These are phyloP conservation scores for Lotmaria passim DNA, from an alignment of 208 protist species.

Conservation along the genomic window DNA sequence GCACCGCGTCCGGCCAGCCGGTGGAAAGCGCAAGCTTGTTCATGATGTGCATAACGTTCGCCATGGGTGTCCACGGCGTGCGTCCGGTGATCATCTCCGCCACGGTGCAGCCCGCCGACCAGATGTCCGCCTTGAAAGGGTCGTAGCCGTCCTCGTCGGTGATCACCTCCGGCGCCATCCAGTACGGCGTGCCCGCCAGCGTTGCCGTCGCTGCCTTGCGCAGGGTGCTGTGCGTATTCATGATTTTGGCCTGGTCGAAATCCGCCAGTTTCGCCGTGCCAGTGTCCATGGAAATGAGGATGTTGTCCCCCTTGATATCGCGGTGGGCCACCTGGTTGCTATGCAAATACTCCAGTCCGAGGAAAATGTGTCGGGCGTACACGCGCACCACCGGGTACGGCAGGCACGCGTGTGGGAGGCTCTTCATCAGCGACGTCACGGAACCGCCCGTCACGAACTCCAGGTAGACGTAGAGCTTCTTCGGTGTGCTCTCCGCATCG, in stretches of 20 bases:
- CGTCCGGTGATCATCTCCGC: slow-evolving; percentile 92
- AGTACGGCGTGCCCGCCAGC: slow-evolving; percentile 88
- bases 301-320: slow-evolving; percentile 93
- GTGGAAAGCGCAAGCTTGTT: slow-evolving; percentile 89
- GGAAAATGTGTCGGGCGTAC: slow-evolving; percentile 90
- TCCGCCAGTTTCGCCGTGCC: slow-evolving; percentile 97
- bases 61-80: slow-evolving; percentile 81
- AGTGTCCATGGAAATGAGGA: slow-evolving; percentile 93
- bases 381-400: slow-evolving; percentile 81
- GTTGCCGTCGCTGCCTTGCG: slow-evolving; percentile 89
- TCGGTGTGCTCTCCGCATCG: slow-evolving; percentile 79
- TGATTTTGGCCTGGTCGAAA: slow-evolving; percentile 96
- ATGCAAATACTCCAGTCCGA: slow-evolving; percentile 87
- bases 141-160: slow-evolving; percentile 91
- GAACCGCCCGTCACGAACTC: slow-evolving; percentile 94
- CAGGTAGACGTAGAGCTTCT: slow-evolving; percentile 90
- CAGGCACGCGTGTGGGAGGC: slow-evolving; percentile 73
- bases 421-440: slow-evolving; percentile 90
- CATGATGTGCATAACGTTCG: slow-evolving; percentile 93
- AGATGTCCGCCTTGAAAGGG: slow-evolving; percentile 91
- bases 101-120: slow-evolving; percentile 91
- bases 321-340: slow-evolving; percentile 90
- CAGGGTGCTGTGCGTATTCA: slow-evolving; percentile 88
- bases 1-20: slow-evolving; percentile 90
- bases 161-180: slow-evolving; percentile 93